These are phyloP conservation scores for Plenodomus tracheiphilus DNA, from an alignment of 2,329 filamentous ascomycete species.

Conservation along the genomic window DNA sequence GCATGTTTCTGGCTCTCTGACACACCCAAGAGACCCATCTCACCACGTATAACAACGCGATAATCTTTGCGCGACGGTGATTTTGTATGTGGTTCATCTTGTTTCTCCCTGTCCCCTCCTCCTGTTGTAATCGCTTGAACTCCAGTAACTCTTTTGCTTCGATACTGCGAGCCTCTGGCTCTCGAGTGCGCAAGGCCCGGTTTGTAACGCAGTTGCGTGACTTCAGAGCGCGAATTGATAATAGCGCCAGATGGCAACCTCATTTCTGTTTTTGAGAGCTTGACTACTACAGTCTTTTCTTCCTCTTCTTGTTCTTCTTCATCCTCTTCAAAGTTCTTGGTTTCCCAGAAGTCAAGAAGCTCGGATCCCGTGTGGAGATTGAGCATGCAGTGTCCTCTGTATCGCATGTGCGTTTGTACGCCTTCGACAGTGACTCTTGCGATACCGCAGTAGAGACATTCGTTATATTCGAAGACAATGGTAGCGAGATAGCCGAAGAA, in stretches of 20 bases:
- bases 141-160: conserved; percentile 7
- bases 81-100: background rate
- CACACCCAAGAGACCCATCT: conserved; percentile 20
- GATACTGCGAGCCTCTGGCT: conserved; percentile 6
- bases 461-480: conserved; percentile 28
- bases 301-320: background rate
- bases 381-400: conserved; percentile 42
- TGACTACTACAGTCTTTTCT: conserved; percentile 1
- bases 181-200: conserved; percentile 11
- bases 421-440: conserved; percentile 24
- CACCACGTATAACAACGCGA: conserved; percentile 19
- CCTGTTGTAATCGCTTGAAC: conserved; percentile 3
- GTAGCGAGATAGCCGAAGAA: conserved; percentile 38
- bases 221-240: conserved; percentile 14
- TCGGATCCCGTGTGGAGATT: conserved; percentile 39
- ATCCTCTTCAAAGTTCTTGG: conserved; percentile 6
- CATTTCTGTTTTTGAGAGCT: conserved; percentile 18
- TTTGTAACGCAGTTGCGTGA: conserved; percentile 10
- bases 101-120: background rate
- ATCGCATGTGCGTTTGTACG: conserved; percentile 43
- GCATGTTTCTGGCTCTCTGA: conserved; percentile 16
- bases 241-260: conserved; percentile 18
- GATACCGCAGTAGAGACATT: conserved; percentile 43
- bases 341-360: conserved; percentile 39
- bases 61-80: conserved; percentile 6